Evolutionary conservation across 75 land plant genomes (phyloP), one percentile per base, ranked within the genome.

Genomic region (Chamaecyparis obtusa): DNA sequence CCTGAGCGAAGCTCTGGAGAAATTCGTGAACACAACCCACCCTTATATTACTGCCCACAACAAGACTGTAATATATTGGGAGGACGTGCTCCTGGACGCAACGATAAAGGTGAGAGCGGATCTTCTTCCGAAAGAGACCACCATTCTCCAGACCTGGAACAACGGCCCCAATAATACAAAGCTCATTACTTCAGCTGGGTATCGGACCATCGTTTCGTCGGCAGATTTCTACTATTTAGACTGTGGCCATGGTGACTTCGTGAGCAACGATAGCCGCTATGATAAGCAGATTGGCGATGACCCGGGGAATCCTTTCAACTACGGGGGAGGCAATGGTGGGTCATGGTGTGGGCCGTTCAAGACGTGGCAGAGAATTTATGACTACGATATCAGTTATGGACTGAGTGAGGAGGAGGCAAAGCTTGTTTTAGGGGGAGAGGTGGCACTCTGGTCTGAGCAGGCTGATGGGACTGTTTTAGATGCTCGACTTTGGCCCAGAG

Each of bases 361-460:
- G 86, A 93, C 96, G 30, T 96, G 97, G 97, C 92, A 93, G 69
- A 81, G 90, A 46, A 87, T 96, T 27, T 96, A 96, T 57, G 91
- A 95, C 86, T 93, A 91, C 86, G 95, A 93, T 84, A 92, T 93
- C 72, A 88, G 88, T 43, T 87, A 88, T 86, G 92, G 92, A 54
- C 88, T 93, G 87, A 91, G 79, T 27, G 75, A 37, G 33, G 85
- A 39, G 89, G 99, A 97, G 87, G 88, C 90, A 13, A 87, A 79
- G 88, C 85, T 96, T 64, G 96, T 97, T 86, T 39, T 97, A 30
- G 99, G 99, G 1, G 99, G 94, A 19, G 99, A 96, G 90, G 99
- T 94, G 76, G 95, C 95, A 85, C 87, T 97, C 54, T 97, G 98
- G 99, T 97, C 99, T 33, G 99, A 97, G 88, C 95, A 95, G 87